A percentile compares a stretch with the other conserved stretches of the same genome.
Evolutionary conservation across 169 alveolate species (phyloP).

Genomic region (Eimeria necatrix): DNA sequence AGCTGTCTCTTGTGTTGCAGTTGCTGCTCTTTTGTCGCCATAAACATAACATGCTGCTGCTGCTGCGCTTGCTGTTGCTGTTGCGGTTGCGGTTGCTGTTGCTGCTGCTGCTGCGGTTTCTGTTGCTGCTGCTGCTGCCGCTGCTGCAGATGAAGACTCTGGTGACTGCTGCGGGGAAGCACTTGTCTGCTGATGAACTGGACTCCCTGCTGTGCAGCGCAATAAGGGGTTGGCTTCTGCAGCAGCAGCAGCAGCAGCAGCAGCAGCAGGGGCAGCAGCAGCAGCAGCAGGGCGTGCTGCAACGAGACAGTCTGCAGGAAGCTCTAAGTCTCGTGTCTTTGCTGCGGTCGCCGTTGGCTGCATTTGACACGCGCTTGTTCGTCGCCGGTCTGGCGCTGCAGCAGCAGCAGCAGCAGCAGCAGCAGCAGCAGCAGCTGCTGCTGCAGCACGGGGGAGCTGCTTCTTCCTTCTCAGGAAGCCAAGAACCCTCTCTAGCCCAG

Average conservation of each 20-base stretch:
- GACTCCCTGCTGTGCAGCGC: conserved; percentile 7
- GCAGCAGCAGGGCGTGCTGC: neutral
- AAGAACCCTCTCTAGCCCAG: neutral
- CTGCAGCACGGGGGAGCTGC: neutral
- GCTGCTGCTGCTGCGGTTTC: neutral
- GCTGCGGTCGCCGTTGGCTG: neutral
- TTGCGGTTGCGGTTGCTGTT: neutral
- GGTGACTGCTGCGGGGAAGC: conserved; percentile 37
- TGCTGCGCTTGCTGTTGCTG: neutral
- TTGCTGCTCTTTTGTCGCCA: too few relatives aligned
- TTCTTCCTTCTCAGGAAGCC: neutral
- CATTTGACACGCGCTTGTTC: neutral
- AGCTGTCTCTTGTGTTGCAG: neutral
- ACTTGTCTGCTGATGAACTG: conserved; percentile 1
- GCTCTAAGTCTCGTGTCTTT: neutral
- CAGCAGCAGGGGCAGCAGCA: neutral
- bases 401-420: conserved; percentile 15
- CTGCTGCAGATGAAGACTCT: neutral
- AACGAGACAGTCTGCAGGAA: neutral
- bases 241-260: too few relatives aligned
- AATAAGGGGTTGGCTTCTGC: conserved; percentile 50
- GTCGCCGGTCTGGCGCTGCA: conserved; percentile 2
- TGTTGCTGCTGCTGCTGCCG: neutral
- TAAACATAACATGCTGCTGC: too few relatives aligned
- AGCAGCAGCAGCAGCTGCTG: neutral